A percentile compares a stretch with the other conserved stretches of the same genome.
Evolutionary conservation across 2,329 filamentous ascomycete species (phyloP).

Genomic region (Magnaporthiopsis rhizophila): DNA sequence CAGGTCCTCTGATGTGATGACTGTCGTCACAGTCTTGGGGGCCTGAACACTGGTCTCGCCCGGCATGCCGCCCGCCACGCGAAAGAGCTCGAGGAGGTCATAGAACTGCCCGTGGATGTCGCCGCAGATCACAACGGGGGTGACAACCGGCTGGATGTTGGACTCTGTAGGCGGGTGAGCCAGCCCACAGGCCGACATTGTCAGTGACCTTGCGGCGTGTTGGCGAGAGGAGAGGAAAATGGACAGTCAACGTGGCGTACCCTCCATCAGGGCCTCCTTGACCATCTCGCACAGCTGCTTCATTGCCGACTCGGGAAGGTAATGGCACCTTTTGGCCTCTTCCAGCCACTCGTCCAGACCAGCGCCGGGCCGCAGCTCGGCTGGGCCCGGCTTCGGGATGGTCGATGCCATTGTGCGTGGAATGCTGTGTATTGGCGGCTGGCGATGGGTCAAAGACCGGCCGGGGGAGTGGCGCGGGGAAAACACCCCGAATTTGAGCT

Average conservation of each 20-base stretch:
- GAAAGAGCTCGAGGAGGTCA: conserved; percentile 92
- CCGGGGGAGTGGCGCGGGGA: not conserved
- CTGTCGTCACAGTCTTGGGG: conserved; percentile 59
- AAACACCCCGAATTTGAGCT: not conserved
- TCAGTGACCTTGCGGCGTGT: not conserved
- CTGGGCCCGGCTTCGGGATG: conserved; percentile 85
- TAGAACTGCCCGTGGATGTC: conserved; percentile 99
- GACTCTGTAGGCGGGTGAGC: conserved; percentile 57
- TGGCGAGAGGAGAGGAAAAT: not conserved
- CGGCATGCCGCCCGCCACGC: conserved; percentile 93
- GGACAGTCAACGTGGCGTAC: conserved; percentile 31
- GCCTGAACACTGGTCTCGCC: conserved; percentile 66
- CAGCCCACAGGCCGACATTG: not conserved
- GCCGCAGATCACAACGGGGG: conserved; percentile 93
- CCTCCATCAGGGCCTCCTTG: conserved; percentile 98
- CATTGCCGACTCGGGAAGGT: conserved; percentile 93
- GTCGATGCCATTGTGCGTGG: conserved; percentile 27
- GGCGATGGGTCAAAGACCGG: not conserved
- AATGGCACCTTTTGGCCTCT: conserved; percentile 94
- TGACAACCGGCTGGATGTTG: conserved; percentile 96
- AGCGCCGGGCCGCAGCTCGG: conserved; percentile 72
- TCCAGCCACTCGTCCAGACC: conserved; percentile 94
- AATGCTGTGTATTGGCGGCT: not conserved
- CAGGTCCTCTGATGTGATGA: conserved; percentile 85
- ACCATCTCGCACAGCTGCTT: conserved; percentile 98